Percentiles rank a stretch among this genome's conserved stretches.
phyloP scores from a whole-genome alignment of 163 green algal species.

The Scenedesmus sp. region DNA sequence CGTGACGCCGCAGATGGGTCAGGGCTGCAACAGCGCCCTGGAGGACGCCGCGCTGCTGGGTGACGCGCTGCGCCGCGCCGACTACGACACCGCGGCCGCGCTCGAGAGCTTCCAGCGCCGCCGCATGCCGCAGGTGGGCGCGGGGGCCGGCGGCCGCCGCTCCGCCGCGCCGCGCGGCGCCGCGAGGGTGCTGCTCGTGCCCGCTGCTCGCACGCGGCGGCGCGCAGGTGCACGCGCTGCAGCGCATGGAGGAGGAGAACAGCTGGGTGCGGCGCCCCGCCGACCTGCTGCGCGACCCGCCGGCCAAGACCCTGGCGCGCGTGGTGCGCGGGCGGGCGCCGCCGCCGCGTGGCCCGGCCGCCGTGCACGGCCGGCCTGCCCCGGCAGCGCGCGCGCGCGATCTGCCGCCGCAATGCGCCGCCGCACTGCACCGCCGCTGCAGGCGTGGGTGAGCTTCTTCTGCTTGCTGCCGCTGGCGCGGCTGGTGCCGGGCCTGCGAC shows the following conservation, averaged over 20 bases:
- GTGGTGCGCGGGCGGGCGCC: no score
- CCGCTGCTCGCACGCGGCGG: background rate
- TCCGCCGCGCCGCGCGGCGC: background rate
- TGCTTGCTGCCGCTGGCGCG: constrained; percentile 41
- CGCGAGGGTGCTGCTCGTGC: background rate
- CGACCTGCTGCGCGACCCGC: background rate
- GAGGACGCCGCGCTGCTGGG: constrained; percentile 51
- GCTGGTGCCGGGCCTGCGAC: constrained; percentile 25
- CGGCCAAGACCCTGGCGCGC: constrained; percentile 8
- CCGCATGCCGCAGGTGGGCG: constrained; percentile 25
- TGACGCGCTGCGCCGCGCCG: constrained; percentile 26
- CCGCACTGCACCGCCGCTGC: no score
- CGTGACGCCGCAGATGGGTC: constrained; percentile 52
- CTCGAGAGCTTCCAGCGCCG: constrained; percentile 19
- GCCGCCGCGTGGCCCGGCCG: no score
- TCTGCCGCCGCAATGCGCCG: no score
- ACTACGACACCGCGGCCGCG: constrained; percentile 19
- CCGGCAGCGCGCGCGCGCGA: no score
- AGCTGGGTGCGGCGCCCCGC: constrained; percentile 32
- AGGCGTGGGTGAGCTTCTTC: constrained; percentile 40
- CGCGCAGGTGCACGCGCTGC: constrained; percentile 40
- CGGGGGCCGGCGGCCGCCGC: background rate
- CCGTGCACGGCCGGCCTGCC: no score
- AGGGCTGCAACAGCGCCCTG: constrained; percentile 60
- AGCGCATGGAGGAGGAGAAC: constrained; percentile 47